Base-by-base conservation (phyloP, 2,329 filamentous ascomycete genomes). In the Fusarium incarnatum region DNA sequence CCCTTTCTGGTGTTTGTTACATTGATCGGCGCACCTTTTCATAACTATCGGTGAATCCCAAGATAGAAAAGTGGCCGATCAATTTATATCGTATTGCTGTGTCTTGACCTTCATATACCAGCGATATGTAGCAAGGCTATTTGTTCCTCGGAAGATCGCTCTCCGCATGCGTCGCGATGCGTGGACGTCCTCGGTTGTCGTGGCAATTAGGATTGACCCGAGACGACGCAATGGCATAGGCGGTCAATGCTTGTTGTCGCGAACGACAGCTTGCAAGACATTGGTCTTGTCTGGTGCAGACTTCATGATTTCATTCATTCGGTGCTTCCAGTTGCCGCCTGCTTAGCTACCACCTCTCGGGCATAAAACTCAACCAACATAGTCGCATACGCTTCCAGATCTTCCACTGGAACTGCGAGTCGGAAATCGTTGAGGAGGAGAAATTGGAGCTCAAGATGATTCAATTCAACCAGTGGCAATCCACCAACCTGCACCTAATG, bases 311-410 rank as follows among this genome's bases (percentile, higher is more conserved):
- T 34, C n/a, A 47, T 58, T 67, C 73, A 76, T 23, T 74, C 73
- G 28, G 61, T 60, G 34, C 53, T 40, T 15, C 56, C 53, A 58
- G 70, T 50, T 46, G 57, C 69, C 15, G 66, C 49, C 55, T 73
- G 71, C 54, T 75, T 75, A 6, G 73, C 71, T 27, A 97, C 88
- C 18, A 98, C 91, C 79, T 99, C 96, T 56, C 95, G 87, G 1
- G 94, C 95, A 77, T 98, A 99, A 77, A 98, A 99, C 77, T 98
- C 95, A 18, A 99, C 96, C 15, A 99, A 85, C 95, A 98, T 98
- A 2, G 96, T 99, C 8, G 94, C 96, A 75, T 99, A 99, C 1
- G 94, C 94, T 80, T 99, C 96, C 63, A 99, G 88, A 76, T 98
- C 95, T 82, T 98, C 96, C 16, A 98, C 92, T 0, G 95, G 92